phyloP scores from a whole-genome alignment of 2,329 filamentous ascomycete genomes.

The Colletotrichum eremochloae region DNA sequence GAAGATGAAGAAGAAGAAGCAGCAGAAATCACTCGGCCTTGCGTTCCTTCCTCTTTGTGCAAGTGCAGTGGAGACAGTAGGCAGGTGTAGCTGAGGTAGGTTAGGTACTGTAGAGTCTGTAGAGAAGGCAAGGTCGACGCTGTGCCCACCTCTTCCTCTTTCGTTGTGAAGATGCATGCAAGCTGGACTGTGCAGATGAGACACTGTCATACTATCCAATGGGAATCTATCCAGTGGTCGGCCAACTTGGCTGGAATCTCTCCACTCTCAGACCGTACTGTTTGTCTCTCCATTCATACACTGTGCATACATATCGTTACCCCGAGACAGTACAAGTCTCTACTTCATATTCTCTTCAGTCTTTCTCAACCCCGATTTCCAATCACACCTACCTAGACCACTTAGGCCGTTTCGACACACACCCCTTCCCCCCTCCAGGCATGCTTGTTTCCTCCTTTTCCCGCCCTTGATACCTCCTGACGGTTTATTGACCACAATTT shows the following conservation, averaged over 20 bases:
- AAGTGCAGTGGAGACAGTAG: not conserved
- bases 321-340: too few species aligned
- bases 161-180: conserved; percentile 7
- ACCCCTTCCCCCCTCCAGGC: conserved; percentile 10
- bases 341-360: not conserved
- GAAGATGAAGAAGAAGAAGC: not conserved
- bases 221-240: not conserved
- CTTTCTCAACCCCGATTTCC: conserved; percentile 11
- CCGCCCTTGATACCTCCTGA: not conserved
- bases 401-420: not conserved
- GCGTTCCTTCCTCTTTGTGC: not conserved
- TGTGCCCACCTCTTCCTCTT: conserved; percentile 5
- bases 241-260: not conserved
- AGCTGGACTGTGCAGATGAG: conserved; percentile 3
- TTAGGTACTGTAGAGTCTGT: not conserved
- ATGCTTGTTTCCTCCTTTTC: conserved; percentile 38
- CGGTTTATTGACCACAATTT: not conserved
- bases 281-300: not conserved
- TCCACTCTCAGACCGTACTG: conserved; percentile 39
- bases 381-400: not conserved
- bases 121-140: not conserved
- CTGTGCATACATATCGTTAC: not conserved
- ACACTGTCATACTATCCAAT: conserved; percentile 21
- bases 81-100: too few species aligned
- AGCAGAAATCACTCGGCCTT: not conserved